These are phyloP conservation scores for Pythium brachiatum DNA, from an alignment of 352 stramenopile species.

Conservation along the genomic window DNA sequence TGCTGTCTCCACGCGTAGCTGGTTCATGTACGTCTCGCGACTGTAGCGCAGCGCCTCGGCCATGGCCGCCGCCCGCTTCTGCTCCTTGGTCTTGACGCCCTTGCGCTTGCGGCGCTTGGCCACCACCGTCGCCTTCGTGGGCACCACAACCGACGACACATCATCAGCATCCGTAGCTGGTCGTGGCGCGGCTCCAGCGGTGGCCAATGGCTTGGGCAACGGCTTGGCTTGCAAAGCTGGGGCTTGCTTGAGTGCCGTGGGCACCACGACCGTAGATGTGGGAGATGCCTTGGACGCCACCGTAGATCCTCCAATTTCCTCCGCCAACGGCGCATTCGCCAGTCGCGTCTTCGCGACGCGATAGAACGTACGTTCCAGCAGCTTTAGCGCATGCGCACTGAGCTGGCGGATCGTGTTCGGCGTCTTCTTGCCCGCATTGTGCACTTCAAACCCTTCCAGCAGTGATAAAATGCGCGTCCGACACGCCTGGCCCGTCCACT, in stretches of 20 bases:
- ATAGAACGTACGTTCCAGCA: conserved; percentile 12
- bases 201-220: background rate
- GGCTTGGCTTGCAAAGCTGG: background rate
- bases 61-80: conserved; percentile 15
- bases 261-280: background rate
- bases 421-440: background rate
- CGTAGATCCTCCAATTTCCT: background rate
- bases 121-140: conserved; percentile 12
- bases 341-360: conserved; percentile 4
- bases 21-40: conserved; percentile 20
- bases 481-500: conserved; percentile 4
- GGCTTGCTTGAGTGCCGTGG: background rate
- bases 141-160: background rate
- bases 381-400: background rate
- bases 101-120: conserved; percentile 21
- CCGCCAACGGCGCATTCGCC: background rate
- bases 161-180: too few relatives aligned
- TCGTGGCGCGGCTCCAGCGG: background rate
- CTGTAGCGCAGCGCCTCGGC: conserved; percentile 14
- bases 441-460: conserved; percentile 10
- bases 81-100: conserved; percentile 22
- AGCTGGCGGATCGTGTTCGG: background rate
- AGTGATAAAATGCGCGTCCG: conserved; percentile 7
- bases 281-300: background rate
- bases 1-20: conserved; percentile 17